Evolutionary conservation across 73 alveolate genomes (phyloP).

Genomic region (Tetrahymena elliotti): DNA sequence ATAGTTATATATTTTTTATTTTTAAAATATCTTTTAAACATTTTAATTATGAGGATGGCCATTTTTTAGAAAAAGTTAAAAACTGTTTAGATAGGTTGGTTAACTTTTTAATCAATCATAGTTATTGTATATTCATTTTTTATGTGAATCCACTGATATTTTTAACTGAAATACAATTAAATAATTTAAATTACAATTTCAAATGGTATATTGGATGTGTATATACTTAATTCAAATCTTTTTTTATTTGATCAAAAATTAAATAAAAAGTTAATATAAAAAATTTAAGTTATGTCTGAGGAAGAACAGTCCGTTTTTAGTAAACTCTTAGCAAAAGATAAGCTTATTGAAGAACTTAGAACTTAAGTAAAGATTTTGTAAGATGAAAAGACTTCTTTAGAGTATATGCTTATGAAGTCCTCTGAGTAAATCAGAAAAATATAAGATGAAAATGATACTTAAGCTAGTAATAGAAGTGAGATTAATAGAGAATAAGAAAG

Average conservation of each 20-base stretch:
- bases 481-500: neutral
- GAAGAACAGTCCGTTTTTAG: neutral
- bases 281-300: neutral
- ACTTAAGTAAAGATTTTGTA: neutral
- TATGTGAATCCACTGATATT: neutral
- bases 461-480: neutral
- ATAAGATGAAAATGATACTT: neutral
- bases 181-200: neutral
- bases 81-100: too few relatives aligned
- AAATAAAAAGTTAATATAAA: neutral
- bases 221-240: neutral
- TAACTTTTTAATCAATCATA: too few relatives aligned
- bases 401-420: neutral
- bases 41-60: too few relatives aligned
- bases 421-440: neutral
- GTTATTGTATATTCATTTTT: too few relatives aligned
- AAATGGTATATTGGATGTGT: neutral
- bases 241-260: neutral
- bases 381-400: neutral
- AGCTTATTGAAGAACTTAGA: neutral
- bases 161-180: neutral
- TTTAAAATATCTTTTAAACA: too few relatives aligned
- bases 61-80: too few relatives aligned
- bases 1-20: too few relatives aligned
- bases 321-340: neutral